Evolutionary conservation across 805 yeast species (phyloP), one percentile per base, ranked within the genome.

Genomic region (Yarrowia bubula): DNA sequence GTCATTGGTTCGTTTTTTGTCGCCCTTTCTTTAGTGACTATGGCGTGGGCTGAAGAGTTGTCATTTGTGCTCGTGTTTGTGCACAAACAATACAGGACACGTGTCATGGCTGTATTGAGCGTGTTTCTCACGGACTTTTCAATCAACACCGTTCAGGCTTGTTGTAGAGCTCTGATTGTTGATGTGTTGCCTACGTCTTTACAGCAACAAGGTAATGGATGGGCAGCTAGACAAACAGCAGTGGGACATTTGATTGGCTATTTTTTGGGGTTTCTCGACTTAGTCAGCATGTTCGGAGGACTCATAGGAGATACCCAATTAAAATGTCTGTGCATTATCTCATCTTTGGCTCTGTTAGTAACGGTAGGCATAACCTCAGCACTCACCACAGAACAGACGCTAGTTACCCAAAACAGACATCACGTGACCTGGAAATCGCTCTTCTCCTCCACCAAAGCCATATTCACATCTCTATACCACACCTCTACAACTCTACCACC

Each of bases 221-320:
- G 87, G 88, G 90, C 88, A 0, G 87, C 88, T 0, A 75, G 87
- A 55, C 80, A 85, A 85, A 83, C 85, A 60, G 86, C 88, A 0
- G 76, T 76, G 2, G 86, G 87, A 68, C 86, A 86, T 67, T 80
- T 86, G 8, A 68, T 81, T 17, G 88, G 88, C 2, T 86, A 83
- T 69, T 79, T 80, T 69, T 67, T 85, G 41, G 87, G 88, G 2
- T 76, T 84, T 1, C 68, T 83, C 37, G 78, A 85, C 66, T 69
- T 86, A 51, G 75, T 78, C 0, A 55, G 67, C 4, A 8, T 73
- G 0, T 73, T 80, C 35, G 75, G 81, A 1, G 76, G 77, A 35
- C 17, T 38, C 33, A 67, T 84, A 1, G 86, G 85, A 1, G 70
- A 75, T 65, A 76, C 82, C 0, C 89, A 85, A 68, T 79, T 86